Conservation (phyloP, 192 early-diverging fungal genomes). For the Globomyces pollinis-pini region DNA sequence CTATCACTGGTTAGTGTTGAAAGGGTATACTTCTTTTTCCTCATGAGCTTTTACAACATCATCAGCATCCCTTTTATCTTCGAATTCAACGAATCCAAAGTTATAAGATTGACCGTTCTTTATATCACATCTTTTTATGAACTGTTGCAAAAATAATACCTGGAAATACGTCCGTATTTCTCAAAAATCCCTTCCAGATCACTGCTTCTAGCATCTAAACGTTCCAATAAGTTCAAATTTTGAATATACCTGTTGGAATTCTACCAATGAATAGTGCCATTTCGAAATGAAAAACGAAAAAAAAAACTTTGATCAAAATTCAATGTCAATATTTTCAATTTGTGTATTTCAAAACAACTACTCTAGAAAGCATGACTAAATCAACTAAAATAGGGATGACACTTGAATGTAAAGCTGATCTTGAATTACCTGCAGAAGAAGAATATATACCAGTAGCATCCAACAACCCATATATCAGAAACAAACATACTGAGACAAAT, state of each 20-base stretch:
- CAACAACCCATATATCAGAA: slow-evolving; percentile 26
- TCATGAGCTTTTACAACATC: slow-evolving; percentile 18
- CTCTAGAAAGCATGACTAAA: background rate
- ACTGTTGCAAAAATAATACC: slow-evolving; percentile 14
- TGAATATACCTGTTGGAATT: background rate
- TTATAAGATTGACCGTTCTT: slow-evolving; percentile 32
- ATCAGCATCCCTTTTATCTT: slow-evolving; percentile 37
- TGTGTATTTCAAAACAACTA: slow-evolving; percentile 1
- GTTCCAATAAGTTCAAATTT: no score
- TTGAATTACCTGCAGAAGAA: slow-evolving; percentile 28
- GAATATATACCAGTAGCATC: slow-evolving; percentile 36
- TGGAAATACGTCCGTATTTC: slow-evolving; percentile 38
- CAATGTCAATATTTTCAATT: background rate
- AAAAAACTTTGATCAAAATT: background rate
- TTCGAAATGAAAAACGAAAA: no score
- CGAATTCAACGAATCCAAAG: slow-evolving; percentile 46
- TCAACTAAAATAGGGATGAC: background rate
- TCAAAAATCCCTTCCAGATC: slow-evolving; percentile 43
- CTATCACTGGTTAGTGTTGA: background rate
- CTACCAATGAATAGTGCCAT: slow-evolving; percentile 11
- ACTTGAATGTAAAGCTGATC: background rate
- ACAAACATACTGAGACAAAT: slow-evolving; percentile 24
- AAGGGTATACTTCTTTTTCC: background rate
- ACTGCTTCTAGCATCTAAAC: slow-evolving; percentile 7
- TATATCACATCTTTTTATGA: slow-evolving; percentile 28